phyloP scores from a whole-genome alignment of 495 filamentous ascomycete genomes.

The Parathielavia hyrcaniae region DNA sequence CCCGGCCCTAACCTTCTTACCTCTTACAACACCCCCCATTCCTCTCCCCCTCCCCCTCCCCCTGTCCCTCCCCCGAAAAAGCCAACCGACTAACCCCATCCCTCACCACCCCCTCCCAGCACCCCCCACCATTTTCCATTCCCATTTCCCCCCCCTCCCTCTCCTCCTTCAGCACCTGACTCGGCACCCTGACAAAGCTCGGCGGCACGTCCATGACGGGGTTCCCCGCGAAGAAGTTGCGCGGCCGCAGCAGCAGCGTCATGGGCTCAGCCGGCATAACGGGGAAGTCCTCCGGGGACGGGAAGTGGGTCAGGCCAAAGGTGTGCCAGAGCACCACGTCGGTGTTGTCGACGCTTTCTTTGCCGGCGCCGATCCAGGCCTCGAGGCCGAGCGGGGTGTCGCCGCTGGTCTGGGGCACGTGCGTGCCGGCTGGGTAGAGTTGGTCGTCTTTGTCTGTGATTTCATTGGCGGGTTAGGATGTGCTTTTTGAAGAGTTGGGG shows the following conservation, averaged over 20 bases:
- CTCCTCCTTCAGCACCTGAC: conserved; percentile 52
- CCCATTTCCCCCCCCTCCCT: too few relatives aligned
- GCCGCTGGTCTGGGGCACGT: conserved; percentile 89
- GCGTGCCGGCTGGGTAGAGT: conserved; percentile 85
- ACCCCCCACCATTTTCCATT: too few relatives aligned
- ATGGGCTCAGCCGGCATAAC: conserved; percentile 86
- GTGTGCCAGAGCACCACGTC: conserved; percentile 96
- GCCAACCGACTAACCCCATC: conserved; percentile 46
- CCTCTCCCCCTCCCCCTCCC: not conserved
- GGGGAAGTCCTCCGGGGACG: conserved; percentile 86
- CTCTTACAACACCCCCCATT: conserved; percentile 29
- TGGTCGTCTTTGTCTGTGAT: conserved; percentile 69
- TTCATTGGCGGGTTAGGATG: not conserved
- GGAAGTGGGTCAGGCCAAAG: conserved; percentile 90
- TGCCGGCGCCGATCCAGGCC: conserved; percentile 75
- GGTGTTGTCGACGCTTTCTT: conserved; percentile 68
- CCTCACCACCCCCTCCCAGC: conserved; percentile 41
- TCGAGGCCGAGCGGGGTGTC: conserved; percentile 73
- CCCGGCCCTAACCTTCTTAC: not conserved
- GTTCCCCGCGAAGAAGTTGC: conserved; percentile 83
- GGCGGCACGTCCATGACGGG: conserved; percentile 85
- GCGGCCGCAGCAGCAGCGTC: conserved; percentile 72
- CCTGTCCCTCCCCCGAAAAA: conserved; percentile 21
- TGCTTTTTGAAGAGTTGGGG: not conserved
- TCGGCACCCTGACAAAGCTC: conserved; percentile 67